phyloP scores from a whole-genome alignment of 768 basidiomycete genomes.

The Hebeloma cylindrosporum region DNA sequence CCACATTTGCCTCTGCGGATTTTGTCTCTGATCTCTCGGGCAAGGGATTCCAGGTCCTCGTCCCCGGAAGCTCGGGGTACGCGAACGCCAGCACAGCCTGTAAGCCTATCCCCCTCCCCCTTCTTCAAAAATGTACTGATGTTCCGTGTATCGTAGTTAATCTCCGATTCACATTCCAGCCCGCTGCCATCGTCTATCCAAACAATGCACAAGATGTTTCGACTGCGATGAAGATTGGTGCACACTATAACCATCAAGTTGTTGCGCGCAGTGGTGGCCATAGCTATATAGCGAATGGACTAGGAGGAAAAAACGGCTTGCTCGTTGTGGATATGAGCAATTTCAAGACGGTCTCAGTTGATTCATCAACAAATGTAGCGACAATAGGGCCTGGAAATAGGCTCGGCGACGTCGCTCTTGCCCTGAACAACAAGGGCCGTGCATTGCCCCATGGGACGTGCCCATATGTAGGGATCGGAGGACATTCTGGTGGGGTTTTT shows the following conservation, averaged over 20 bases:
- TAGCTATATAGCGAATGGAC: conserved; percentile 45
- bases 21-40: conserved; percentile 22
- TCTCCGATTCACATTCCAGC: conserved; percentile 27
- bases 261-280: conserved; percentile 45
- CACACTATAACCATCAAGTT: conserved; percentile 27
- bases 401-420: conserved; percentile 38
- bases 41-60: conserved; percentile 20
- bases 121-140: not conserved
- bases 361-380: conserved; percentile 30
- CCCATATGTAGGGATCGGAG: conserved; percentile 46
- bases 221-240: conserved; percentile 26
- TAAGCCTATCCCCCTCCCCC: conserved; percentile 11
- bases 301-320: conserved; percentile 40
- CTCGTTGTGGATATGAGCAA: conserved; percentile 42
- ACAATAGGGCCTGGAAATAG: conserved; percentile 38
- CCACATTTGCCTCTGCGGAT: conserved; percentile 11
- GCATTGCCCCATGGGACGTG: conserved; percentile 46
- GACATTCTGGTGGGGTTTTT: conserved; percentile 38
- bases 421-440: conserved; percentile 34
- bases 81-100: conserved; percentile 24
- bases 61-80: conserved; percentile 22
- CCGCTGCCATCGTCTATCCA: conserved; percentile 31
- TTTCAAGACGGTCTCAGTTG: conserved; percentile 34
- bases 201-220: conserved; percentile 29
- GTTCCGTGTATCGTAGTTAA: conserved; percentile 27